phyloP scores from a whole-genome alignment of 2,329 filamentous ascomycete species.

The Domatiomyces globalis region DNA sequence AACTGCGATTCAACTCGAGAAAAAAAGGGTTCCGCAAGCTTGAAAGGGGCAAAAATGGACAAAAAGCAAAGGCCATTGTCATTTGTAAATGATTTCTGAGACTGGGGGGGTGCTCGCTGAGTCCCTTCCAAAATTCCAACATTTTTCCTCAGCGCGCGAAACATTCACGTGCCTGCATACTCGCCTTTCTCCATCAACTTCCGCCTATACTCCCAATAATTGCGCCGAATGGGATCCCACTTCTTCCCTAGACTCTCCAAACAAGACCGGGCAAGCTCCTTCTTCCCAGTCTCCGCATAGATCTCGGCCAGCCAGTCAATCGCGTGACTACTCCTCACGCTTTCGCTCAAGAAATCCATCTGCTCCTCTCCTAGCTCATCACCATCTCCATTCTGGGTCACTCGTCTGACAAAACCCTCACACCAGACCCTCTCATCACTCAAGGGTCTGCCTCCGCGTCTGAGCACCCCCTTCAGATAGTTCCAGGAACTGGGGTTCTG shows the following conservation, averaged over 20 bases:
- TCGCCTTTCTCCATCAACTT: background rate
- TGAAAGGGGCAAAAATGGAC: too few species aligned
- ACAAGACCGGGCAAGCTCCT: slow-evolving; percentile 50
- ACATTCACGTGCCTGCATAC: background rate
- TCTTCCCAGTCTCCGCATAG: slow-evolving; percentile 26
- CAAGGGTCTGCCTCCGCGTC: slow-evolving; percentile 44
- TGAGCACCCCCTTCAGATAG: slow-evolving; percentile 65
- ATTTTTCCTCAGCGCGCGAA: background rate
- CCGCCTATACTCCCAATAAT: slow-evolving; percentile 69
- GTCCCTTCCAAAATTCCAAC: too few species aligned
- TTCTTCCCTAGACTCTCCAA: slow-evolving; percentile 61
- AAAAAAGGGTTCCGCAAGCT: too few species aligned
- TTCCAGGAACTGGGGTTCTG: slow-evolving; percentile 95
- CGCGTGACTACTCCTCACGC: slow-evolving; percentile 47
- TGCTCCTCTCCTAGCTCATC: slow-evolving; percentile 13
- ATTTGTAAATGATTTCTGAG: too few species aligned
- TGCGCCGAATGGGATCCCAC: slow-evolving; percentile 81
- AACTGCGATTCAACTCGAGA: too few species aligned
- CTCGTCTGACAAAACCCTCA: slow-evolving; percentile 34
- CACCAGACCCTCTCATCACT: slow-evolving; percentile 40
- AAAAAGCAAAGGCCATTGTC: too few species aligned
- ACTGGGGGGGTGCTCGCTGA: too few species aligned
- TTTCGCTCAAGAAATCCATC: slow-evolving; percentile 17
- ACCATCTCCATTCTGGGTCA: slow-evolving; percentile 31
- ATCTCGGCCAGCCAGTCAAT: slow-evolving; percentile 37